Evolutionary conservation across 805 yeast species (phyloP), one percentile per base, ranked within the genome.

Genomic region (Lipomyces starkeyi): DNA sequence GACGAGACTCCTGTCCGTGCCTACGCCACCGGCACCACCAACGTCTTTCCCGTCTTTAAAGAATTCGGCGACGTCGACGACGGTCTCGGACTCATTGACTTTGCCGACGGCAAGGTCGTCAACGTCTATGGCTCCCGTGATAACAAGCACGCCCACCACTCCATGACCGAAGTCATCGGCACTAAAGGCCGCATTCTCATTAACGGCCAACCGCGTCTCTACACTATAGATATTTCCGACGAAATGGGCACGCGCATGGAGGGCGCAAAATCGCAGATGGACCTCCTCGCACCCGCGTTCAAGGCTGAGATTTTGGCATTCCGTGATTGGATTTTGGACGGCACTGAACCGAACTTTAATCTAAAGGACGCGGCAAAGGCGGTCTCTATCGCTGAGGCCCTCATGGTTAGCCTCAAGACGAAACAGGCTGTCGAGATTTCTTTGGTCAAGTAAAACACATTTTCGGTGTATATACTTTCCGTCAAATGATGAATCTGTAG

Each of bases 1-100:
- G 73, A 72, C 37, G 34, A 29, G 22, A n/a, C 13, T 8, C 75
- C 76, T 13, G 27, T 27, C 32, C 54, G 66, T 20, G 71, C 72
- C 40, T 74, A 57, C 59, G 72, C 62, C 17, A 59, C 70, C 14
- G 75, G 75, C 13, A 68, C 74, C 32, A 43, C 74, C 8, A 67
- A 65, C 49, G 60, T 72, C 27, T 68, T 35, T 55, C 75, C 75
- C 14, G 61, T 62, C 22, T 67, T 74, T 37, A 61, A 64, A 25
- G 71, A 73, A 52, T 72, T 58, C 54, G 73, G 72, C 47, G 76
- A 73, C 52, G 72, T 63, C 20, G 76, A 73, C 56, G 73, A 73
- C 34, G 74, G 70, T 13, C 27, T 62, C 32, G 75, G 71, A 34
- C 35, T 72, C 29, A 65, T 73, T 58, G 62, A 59, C n/a, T 71